Evolutionary conservation across 2,329 filamentous ascomycete species (phyloP), one percentile per base, ranked within the genome.

Genomic region (Dactylellina sp.): DNA sequence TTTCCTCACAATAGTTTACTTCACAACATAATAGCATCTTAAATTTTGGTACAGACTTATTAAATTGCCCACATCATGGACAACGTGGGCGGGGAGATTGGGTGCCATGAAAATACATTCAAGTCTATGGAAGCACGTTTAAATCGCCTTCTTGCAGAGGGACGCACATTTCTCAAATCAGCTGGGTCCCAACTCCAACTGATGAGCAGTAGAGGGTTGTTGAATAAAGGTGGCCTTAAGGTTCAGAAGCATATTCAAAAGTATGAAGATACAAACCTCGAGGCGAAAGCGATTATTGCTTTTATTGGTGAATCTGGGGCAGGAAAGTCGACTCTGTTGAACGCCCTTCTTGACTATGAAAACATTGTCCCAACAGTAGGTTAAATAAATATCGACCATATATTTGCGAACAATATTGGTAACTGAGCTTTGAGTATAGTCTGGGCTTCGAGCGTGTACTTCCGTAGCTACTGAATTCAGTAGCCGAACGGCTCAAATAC

Each of bases 291-390:
- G 0, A 47, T 63, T 16, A 71, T 71, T 16, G 66, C 66, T 3
- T 71, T 71, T 25, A 71, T 64, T 39, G 66, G 66, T 2, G 66
- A 71, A 20, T 71, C 66, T 37, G 66, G 66, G 3, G 66, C 59
- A 1, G 66, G 66, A 5, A 71, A 71, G n/a, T 71, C 66, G 3
- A 71, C 66, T 1, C 16, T 71, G 1, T 22, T 71, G 6, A 71
- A 71, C 20, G 66, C 66, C 1, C 14, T 71, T 4, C 66, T 71
- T 12, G 59, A 71, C n/a, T 50, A 56, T 9, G 66, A 71, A 25
- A 64, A 63, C 37, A 63, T 71, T 2, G 66, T 71, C 14, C 59
- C 66, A 46, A 71, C 66, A 1, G 66, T 64, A 49, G 53, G 55
- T 39, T 50, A 7, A n/a, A 37, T 28, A 28, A 6, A n/a, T 4